Evolutionary conservation across 306 rosid genomes (phyloP).

Genomic region (Cyclanthera cordifolia): DNA sequence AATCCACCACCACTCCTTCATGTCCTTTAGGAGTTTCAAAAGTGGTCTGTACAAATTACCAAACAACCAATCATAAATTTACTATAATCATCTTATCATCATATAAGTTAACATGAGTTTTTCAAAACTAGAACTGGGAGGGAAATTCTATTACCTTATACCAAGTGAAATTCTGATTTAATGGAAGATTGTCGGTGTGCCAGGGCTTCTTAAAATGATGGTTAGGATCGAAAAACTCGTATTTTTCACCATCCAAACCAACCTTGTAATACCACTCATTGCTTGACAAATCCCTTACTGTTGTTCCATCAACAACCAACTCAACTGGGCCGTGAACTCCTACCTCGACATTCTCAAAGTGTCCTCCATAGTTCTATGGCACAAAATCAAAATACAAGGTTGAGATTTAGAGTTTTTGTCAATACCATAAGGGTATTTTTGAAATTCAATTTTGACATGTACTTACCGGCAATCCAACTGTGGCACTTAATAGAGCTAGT

Average conservation of each 20-base stretch:
- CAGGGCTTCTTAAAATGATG: conserved; percentile 16
- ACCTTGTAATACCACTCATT: conserved; percentile 39
- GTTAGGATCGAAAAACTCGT: conserved; percentile 13
- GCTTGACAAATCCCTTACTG: conserved; percentile 28
- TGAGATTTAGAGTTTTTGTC: not conserved
- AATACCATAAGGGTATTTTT: not conserved
- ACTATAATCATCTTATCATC: not conserved
- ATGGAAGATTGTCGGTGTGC: conserved; percentile 18
- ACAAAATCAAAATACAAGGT: conserved; percentile 1
- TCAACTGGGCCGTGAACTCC: conserved; percentile 40
- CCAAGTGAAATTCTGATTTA: conserved; percentile 37
- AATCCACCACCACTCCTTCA: conserved; percentile 34
- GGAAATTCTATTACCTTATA: conserved; percentile 14
- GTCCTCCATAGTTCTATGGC: conserved; percentile 29
- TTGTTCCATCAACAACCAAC: conserved; percentile 30
- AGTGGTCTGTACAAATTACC: conserved; percentile 20
- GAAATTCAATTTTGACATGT: too few relatives aligned
- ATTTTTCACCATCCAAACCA: conserved; percentile 35
- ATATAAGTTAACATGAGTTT: too few relatives aligned
- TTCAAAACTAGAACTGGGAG: not conserved
- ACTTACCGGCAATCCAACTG: conserved; percentile 33
- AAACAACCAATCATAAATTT: not conserved
- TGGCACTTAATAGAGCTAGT: conserved; percentile 17
- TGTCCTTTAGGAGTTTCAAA: conserved; percentile 41
- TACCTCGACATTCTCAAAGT: conserved; percentile 21